These are phyloP conservation scores for Aspergillus alliaceus DNA, from an alignment of 2,329 filamentous ascomycete species.

Conservation along the genomic window DNA sequence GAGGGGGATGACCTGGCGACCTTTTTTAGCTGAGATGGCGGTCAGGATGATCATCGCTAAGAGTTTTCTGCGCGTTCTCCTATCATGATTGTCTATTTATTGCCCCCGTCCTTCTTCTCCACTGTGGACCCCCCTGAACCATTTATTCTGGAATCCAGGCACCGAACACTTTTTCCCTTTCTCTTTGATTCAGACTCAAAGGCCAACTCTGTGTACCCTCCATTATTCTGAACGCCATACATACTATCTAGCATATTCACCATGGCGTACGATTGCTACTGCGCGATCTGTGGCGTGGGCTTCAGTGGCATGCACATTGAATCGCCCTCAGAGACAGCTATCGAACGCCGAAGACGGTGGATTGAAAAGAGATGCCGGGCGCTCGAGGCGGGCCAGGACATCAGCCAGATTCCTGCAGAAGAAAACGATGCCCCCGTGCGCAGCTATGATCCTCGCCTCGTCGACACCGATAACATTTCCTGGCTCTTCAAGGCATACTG, in stretches of 20 bases:
- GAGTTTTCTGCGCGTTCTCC: neutral
- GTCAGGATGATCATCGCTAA: conserved; percentile 1
- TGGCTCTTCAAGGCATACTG: conserved; percentile 23
- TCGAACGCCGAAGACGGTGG: conserved; percentile 18
- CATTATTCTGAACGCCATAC: neutral
- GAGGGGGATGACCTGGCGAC: neutral
- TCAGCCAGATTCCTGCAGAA: conserved; percentile 2
- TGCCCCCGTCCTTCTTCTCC: neutral
- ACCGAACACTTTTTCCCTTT: neutral
- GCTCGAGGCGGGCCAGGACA: conserved; percentile 8
- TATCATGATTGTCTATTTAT: neutral
- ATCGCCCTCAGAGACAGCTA: conserved; percentile 15
- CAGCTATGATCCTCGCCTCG: conserved; percentile 22
- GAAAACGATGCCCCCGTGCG: conserved; percentile 15
- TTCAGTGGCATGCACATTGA: conserved; percentile 24
- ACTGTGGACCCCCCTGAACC: neutral
- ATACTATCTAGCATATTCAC: neutral
- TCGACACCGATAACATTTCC: conserved; percentile 14
- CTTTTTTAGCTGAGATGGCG: neutral
- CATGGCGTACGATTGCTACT: conserved; percentile 26
- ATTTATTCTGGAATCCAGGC: conserved; percentile 3
- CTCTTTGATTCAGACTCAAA: neutral
- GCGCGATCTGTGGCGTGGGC: conserved; percentile 22
- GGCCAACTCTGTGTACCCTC: neutral
- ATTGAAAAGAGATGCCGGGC: conserved; percentile 18